Base-by-base conservation (phyloP, 176 grass and related monocot genomes). In the Saccharum officinarum region DNA sequence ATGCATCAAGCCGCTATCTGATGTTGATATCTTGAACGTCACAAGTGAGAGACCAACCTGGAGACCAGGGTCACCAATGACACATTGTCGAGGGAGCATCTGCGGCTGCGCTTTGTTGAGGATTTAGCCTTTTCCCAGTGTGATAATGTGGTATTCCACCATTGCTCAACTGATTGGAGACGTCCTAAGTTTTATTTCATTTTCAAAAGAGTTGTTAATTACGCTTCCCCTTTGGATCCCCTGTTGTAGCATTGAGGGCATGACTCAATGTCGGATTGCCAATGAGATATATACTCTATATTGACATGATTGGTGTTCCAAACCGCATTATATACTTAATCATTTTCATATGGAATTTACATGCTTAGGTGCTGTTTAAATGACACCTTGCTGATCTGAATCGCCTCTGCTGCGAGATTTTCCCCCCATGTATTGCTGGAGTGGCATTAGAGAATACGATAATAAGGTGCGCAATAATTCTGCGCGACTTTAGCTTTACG, bases 21-120 rank as follows among this genome's bases (percentile, higher is more conserved):
- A 99, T 82, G 89, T 96, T 40, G 97, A 99, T 89, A 95, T 93
- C 38, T 82, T 99, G 81, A 96, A 96, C 59, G 84, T 96, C 39
- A 86, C 75, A 16, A 94, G 90, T 0, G 93, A 99, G 75, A 96
- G 92, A 83, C 97, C 92, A 15, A 92, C 90, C 28, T 99, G 97
- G 97, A 86, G 90, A 55, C 83, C 83, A 11, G 88, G 92, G 67
- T 99, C 93, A 23, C 87, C 91, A 22, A 99, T 99, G 97, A 94
- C 89, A 12, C 87, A 66, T 72, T 99, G 97, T 63, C 84, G 86
- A 81, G 97, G 93, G 75, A 96, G 88, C 82, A 94, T 99, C 34
- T 87, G 82, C 3, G 93, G 97, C 41, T 99, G 97, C 82, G 97
- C 90, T 70, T 82, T 96, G 74, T 79, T 99, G 84, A 96, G 85